These are phyloP conservation scores for Sphagnum magellanicum DNA, from an alignment of 228 moss, liverwort and hornwort species.

Conservation along the genomic window DNA sequence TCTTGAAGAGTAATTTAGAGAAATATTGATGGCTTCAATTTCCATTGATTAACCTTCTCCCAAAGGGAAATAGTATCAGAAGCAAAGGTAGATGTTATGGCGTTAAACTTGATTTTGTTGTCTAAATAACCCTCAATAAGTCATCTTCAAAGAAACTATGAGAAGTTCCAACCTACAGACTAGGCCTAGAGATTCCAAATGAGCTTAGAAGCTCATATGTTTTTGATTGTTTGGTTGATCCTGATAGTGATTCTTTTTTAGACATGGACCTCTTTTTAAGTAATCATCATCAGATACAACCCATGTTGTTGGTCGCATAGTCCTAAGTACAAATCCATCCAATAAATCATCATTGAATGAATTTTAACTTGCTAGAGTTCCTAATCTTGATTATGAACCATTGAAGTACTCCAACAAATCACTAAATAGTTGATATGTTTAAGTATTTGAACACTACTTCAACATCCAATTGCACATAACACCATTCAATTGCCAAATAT, in stretches of 20 bases:
- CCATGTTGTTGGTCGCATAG: slow-evolving; percentile 11
- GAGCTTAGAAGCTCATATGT: slow-evolving; percentile 26
- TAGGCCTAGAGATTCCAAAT: slow-evolving; percentile 23
- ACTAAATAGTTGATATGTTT: slow-evolving; percentile 3
- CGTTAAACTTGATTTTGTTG: not conserved
- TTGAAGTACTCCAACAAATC: slow-evolving; percentile 40
- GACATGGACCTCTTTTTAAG: slow-evolving; percentile 19
- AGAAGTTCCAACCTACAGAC: slow-evolving; percentile 11
- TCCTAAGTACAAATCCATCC: slow-evolving; percentile 26
- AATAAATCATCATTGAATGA: slow-evolving; percentile 33
- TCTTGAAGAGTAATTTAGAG: not conserved
- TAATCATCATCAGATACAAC: slow-evolving; percentile 18
- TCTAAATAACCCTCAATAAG: slow-evolving; percentile 2
- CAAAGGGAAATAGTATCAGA: slow-evolving; percentile 45
- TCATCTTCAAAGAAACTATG: slow-evolving; percentile 45
- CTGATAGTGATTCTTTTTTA: slow-evolving; percentile 15
- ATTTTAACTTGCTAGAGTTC: slow-evolving; percentile 3
- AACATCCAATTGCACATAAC: too few species aligned
- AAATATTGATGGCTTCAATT: too few species aligned
- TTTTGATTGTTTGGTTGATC: slow-evolving; percentile 13
- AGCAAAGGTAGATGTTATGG: slow-evolving; percentile 28
- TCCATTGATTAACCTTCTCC: not conserved
- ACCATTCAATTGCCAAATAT: too few species aligned
- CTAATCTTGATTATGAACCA: slow-evolving; percentile 15
- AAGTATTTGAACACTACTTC: too few species aligned